A percentile compares a stretch with the other conserved stretches of the same genome.
Conservation (phyloP, 495 filamentous ascomycete genomes). For the Annulohypoxylon nitens region DNA sequence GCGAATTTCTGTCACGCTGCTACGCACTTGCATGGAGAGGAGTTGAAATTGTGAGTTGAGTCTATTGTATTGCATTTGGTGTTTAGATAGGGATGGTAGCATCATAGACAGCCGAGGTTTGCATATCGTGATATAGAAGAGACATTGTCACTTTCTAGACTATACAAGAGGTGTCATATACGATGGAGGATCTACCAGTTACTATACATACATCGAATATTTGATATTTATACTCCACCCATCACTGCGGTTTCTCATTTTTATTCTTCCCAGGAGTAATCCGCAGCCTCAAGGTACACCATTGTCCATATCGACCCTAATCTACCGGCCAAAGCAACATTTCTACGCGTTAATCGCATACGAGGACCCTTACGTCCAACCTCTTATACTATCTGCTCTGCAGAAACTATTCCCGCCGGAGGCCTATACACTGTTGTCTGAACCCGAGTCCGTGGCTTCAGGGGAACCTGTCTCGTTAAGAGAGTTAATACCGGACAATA, state of each 20-base stretch:
- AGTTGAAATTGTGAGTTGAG: conserved; percentile 91
- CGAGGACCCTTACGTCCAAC: conserved; percentile 87
- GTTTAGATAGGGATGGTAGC: conserved; percentile 40
- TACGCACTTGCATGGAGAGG: conserved; percentile 68
- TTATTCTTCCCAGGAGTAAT: conserved; percentile 40
- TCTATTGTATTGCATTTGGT: conserved; percentile 50
- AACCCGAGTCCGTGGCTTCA: conserved; percentile 29
- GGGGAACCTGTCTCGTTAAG: conserved; percentile 52
- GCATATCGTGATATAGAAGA: conserved; percentile 43
- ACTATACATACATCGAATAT: conserved; percentile 29
- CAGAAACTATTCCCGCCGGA: conserved; percentile 67
- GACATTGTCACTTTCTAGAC: conserved; percentile 41
- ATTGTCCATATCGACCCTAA: conserved; percentile 42
- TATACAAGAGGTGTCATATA: conserved; percentile 42
- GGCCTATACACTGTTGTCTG: conserved; percentile 51
- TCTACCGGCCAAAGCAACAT: conserved; percentile 48
- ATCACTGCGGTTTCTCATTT: conserved; percentile 42
- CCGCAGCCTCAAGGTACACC: conserved; percentile 28
- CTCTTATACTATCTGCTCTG: conserved; percentile 80
- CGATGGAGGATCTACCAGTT: conserved; percentile 45
- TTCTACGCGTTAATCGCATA: conserved; percentile 85
- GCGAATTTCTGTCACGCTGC: conserved; percentile 92
- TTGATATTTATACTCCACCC: conserved; percentile 17
- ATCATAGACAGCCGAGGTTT: conserved; percentile 39
- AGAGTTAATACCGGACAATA: conserved; percentile 50